Conservation (phyloP, 176 grass and related monocot species). For the Oryza meyeriana region DNA sequence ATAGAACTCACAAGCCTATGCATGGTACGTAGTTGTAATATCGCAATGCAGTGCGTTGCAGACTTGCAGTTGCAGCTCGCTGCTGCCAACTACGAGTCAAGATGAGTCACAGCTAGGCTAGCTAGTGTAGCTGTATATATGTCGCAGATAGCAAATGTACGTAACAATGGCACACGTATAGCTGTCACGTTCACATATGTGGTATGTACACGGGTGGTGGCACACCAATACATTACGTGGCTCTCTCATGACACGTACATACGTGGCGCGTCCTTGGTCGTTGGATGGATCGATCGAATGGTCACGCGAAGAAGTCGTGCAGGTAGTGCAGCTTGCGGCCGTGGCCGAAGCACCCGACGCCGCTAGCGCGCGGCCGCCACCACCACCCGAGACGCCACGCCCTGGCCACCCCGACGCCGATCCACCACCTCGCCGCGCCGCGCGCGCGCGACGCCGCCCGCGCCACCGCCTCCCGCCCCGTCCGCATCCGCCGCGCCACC, state of each 20-base stretch:
- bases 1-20: too few species aligned
- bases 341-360: background rate
- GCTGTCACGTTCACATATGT: background rate
- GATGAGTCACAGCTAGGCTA: background rate
- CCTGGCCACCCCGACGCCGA: background rate
- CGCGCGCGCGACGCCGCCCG: constrained; percentile 4
- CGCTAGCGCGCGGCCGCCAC: background rate
- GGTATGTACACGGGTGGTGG: background rate
- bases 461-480: background rate
- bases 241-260: background rate
- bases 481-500: background rate
- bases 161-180: background rate
- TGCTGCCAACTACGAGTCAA: background rate
- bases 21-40: background rate
- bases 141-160: too few species aligned
- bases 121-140: too few species aligned
- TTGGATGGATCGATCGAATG: background rate
- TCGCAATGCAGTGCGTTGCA: background rate
- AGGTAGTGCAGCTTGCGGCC: constrained; percentile 10
- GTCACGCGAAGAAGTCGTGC: constrained; percentile 23
- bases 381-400: background rate
- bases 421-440: too few species aligned
- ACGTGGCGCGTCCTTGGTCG: background rate
- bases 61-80: too few species aligned
- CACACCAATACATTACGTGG: background rate